Evolutionary conservation across 768 basidiomycete species (phyloP), one percentile per base, ranked within the genome.

Genomic region (Calocybe cyanea): DNA sequence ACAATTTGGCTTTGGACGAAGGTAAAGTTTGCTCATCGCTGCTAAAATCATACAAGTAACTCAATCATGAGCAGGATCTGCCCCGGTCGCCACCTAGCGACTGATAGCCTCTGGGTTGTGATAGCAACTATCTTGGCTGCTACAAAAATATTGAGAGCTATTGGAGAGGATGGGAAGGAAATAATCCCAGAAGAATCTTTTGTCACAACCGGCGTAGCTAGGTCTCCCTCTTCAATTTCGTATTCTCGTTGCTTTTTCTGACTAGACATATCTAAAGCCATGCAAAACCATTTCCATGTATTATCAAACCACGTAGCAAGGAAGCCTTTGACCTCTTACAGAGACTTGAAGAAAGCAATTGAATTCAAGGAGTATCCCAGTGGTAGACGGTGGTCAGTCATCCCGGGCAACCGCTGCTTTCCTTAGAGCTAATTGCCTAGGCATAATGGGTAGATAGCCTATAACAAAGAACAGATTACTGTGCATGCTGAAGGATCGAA

Each of bases 41-140:
- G 25, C 25, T 11, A 6, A 28, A 28, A 28, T 11, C 11, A 28
- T 28, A 6, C 6, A 28, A 28, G 25, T 6, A 28, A n/a, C n/a
- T n/a, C n/a, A n/a, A n/a, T n/a, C n/a, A 11, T 6, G 14, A 28
- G 11, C 25, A 28, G 25, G 11, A 28, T 28, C 5, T 28, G 25
- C 33, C 31, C 31, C 4, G 42, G 42, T 9, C 51, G 60, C 25
- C 40, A 69, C 36, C 53, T 76, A 30, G 74, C 71, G 1, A 68
- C 72, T 24, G 58, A 64, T 4, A 69, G 66, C 13, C 15, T 70
- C 19, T 64, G 62, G 55, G 48, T 54, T 20, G 50, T 34, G 14
- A 45, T 54, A 5, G 50, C 50, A 4, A 32, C 39, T 2, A 47
- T 47, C 3, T 34, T 54, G 7, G 21, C 49, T 13, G 34, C 44